Evolutionary conservation across 2,329 filamentous ascomycete species (phyloP), one percentile per base, ranked within the genome.

Genomic region (Ceratocystis alfenasii): DNA sequence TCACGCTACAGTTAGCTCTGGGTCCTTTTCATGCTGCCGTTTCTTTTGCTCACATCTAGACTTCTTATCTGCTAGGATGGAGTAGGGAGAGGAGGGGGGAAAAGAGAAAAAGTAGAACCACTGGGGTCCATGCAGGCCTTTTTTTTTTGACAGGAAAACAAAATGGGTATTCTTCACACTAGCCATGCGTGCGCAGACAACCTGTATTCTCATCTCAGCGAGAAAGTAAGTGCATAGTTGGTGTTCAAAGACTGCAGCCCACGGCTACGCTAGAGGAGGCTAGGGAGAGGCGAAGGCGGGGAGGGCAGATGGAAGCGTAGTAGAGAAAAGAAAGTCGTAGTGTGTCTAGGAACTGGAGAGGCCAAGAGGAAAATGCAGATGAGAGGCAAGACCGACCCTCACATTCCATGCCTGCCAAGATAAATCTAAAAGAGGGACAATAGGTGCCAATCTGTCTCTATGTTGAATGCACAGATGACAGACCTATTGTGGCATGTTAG

Each of bases 111-210:
- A 59, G 28, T 36, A 36, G 55, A 59, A 17, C 3, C 8, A n/a
- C 25, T 59, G 55, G 17, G 55, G 55, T 41, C 55, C 33, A 25
- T 44, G 50, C 22, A 7, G 36, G 25, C n/a, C 41, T 62, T 66
- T 64, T 57, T 55, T 65, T 65, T 25, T 46, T 64, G 33, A 41
- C 48, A 57, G 60, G 45, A 65, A 50, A 48, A 62, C 30, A 62
- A 63, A 63, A 63, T 22, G n/a, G 45, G 44, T 57, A 17, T 62
- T 28, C 44, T 46, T 36, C 41, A 60, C 30, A 48, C 28, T 48
- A 33, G 61, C 50, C 61, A 20, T 25, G 46, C 45, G 33, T 17
- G 36, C 30, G n/a, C 60, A 48, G 59, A 41, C n/a, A 63, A 41
- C 22, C 44, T 55, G 28, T 45, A 62, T 28, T 28, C 62, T 63